Evolutionary conservation across 352 stramenopile genomes (phyloP).

Genomic region (Blastocystis sp.): DNA sequence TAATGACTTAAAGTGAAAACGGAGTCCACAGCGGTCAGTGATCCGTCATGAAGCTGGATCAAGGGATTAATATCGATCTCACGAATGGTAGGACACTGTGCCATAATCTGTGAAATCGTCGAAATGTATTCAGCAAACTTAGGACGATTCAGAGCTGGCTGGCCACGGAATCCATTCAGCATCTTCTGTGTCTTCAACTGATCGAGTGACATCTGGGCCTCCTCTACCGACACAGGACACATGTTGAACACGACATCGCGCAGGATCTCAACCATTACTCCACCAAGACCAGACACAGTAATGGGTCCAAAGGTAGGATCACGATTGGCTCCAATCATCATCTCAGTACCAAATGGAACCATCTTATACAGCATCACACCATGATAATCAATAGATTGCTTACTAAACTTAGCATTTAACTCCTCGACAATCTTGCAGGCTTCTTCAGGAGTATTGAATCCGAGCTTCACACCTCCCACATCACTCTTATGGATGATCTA

Average conservation of each 20-base stretch:
- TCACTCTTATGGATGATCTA: constrained; percentile 67
- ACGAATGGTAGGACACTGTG: constrained; percentile 17
- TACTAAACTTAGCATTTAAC: constrained; percentile 61
- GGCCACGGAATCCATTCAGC: constrained; percentile 53
- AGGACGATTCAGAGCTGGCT: background rate
- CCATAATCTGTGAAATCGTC: constrained; percentile 54
- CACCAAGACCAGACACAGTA: constrained; percentile 30
- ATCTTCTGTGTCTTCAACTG: constrained; percentile 55
- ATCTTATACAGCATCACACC: constrained; percentile 63
- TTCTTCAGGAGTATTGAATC: constrained; percentile 43
- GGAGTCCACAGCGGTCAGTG: constrained; percentile 64
- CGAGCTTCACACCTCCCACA: constrained; percentile 61
- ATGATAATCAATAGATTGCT: constrained; percentile 55
- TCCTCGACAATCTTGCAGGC: constrained; percentile 26
- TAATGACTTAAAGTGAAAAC: constrained; percentile 64
- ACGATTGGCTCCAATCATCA: constrained; percentile 66
- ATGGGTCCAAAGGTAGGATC: constrained; percentile 60
- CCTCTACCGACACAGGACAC: constrained; percentile 22
- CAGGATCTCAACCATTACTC: constrained; percentile 49
- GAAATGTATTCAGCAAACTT: constrained; percentile 59
- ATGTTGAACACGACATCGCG: constrained; percentile 55
- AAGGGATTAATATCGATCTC: constrained; percentile 68
- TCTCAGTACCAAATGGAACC: constrained; percentile 47
- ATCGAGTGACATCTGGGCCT: constrained; percentile 18
- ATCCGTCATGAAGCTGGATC: constrained; percentile 60